phyloP scores from a whole-genome alignment of 2,329 filamentous ascomycete genomes.

The Blastomyces parvus region DNA sequence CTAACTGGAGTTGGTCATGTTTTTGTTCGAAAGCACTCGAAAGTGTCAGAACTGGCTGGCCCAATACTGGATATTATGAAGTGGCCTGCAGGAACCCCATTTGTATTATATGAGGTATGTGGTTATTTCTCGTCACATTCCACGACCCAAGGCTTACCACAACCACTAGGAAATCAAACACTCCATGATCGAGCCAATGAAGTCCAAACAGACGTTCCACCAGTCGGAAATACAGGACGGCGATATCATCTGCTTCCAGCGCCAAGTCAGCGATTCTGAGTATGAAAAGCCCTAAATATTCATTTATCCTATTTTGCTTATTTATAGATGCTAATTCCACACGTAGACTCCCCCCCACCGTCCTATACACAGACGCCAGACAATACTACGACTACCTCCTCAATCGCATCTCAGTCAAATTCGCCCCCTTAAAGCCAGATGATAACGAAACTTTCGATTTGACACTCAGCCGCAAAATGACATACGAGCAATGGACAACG shows the following conservation, averaged over 20 bases:
- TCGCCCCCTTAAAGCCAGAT: constrained; percentile 53
- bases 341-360: constrained; percentile 29
- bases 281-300: constrained; percentile 11
- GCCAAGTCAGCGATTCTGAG: constrained; percentile 41
- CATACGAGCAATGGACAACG: constrained; percentile 75
- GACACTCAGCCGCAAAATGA: constrained; percentile 75
- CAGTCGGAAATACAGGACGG: constrained; percentile 93
- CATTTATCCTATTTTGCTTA: neutral
- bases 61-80: constrained; percentile 72
- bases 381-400: constrained; percentile 90
- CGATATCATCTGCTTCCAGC: constrained; percentile 93
- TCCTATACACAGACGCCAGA: constrained; percentile 57
- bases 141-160: constrained; percentile 18
- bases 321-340: neutral
- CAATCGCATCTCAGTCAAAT: constrained; percentile 69
- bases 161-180: constrained; percentile 74
- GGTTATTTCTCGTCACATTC: neutral
- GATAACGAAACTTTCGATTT: constrained; percentile 62
- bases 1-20: constrained; percentile 7
- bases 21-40: constrained; percentile 55
- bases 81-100: constrained; percentile 66
- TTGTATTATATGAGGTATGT: constrained; percentile 66
- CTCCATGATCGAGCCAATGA: constrained; percentile 91
- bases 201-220: constrained; percentile 78
- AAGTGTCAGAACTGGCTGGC: constrained; percentile 72